Evolutionary conservation across 306 rosid species (phyloP), one percentile per base, ranked within the genome.

Genomic region (Trifolium repens): DNA sequence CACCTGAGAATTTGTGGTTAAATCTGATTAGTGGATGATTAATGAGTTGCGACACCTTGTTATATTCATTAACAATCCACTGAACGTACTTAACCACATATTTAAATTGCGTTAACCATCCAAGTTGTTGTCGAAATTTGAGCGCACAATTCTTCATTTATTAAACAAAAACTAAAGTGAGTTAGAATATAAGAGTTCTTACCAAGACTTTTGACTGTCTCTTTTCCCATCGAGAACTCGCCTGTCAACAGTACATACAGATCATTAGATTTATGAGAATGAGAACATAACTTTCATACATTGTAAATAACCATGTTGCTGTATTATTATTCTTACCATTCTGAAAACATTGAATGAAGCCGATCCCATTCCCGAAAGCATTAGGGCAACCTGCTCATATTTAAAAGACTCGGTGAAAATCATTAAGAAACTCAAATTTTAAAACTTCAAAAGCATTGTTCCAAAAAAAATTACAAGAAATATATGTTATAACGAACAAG

Each of bases 351-450:
- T 91, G 15, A 55, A n/a, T 19, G 88, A 76, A 43, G 88, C 84
- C 65, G 90, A 67, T 64, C 97, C 97, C 97, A 89, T 93, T 81
- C 98, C 98, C 14, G 93, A 81, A 63, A 93, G 89, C 98, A 91
- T 93, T 24, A 93, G 73, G 46, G 96, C 98, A 7, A 91, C 98
- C 98, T 93, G 86, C 61, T 57, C 78, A 78, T 70, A 79, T 62
- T 76, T 50, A 67, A 64, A 67, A 24, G 54, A 49, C 24, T 75
- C 5, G 53, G 46, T 44, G 44, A 43, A 42, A 42, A 42, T 40
- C 47, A 42, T 42, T 43, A 9, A 54, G 5, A 78, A 49, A 60
- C 42, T 9, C 66, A 70, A 9, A 32, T n/a, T 61, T 49, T 8
- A 50, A 61, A 69, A 47, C 15, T 47, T 78, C 37, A 61, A 71